These are phyloP conservation scores for Kuraishia borneana DNA, from an alignment of 805 yeast species.

Conservation along the genomic window DNA sequence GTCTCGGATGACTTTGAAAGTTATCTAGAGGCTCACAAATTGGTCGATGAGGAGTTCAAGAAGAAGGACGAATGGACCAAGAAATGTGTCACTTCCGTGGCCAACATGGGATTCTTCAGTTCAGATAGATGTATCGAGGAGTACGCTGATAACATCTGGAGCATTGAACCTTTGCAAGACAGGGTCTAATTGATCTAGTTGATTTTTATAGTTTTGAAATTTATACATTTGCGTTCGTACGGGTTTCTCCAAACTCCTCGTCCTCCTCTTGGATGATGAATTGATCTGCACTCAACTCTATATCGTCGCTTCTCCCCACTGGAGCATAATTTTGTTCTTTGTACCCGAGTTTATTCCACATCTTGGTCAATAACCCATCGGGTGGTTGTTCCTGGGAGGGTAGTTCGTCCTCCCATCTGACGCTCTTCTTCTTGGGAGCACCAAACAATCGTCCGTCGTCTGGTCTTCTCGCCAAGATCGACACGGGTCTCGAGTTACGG, in stretches of 20 bases:
- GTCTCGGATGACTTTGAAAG: slow-evolving; percentile 86
- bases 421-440: slow-evolving; percentile 18
- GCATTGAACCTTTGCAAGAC: slow-evolving; percentile 57
- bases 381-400: slow-evolving; percentile 4
- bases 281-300: neutral
- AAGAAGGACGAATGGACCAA: slow-evolving; percentile 62
- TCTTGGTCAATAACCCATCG: slow-evolving; percentile 8
- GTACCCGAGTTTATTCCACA: slow-evolving; percentile 22
- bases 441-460: neutral
- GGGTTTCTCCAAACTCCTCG: neutral
- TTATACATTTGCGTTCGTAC: neutral
- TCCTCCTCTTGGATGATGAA: neutral
- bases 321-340: slow-evolving; percentile 23
- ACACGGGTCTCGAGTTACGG: slow-evolving; percentile 9
- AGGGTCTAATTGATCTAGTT: no score
- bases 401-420: slow-evolving; percentile 21
- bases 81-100: slow-evolving; percentile 69
- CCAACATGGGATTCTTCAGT: slow-evolving; percentile 88
- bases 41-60: slow-evolving; percentile 61
- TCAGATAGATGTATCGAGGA: slow-evolving; percentile 88
- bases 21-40: slow-evolving; percentile 69
- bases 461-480: slow-evolving; percentile 6
- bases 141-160: slow-evolving; percentile 89
- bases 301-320: slow-evolving; percentile 13
- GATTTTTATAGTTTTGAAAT: neutral